Evolutionary conservation across 306 rosid genomes (phyloP).

Genomic region (Cucumis hystrix): DNA sequence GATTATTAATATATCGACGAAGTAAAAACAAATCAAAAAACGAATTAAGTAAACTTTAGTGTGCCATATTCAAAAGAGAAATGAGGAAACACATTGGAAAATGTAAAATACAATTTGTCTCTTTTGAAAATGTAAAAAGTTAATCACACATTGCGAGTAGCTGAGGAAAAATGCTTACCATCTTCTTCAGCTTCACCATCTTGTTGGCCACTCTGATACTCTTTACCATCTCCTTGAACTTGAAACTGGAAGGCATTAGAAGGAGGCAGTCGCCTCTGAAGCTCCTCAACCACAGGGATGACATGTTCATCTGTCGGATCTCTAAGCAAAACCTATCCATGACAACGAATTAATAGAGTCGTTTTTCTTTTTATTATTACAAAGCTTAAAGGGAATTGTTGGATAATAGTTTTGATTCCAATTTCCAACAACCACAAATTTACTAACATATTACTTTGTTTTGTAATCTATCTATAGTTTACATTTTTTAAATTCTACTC

Average conservation of each 20-base stretch:
- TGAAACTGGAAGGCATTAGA: constrained; percentile 8
- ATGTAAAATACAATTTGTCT: not conserved
- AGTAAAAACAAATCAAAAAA: constrained; percentile 7
- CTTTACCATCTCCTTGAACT: constrained; percentile 24
- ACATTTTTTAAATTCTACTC: not conserved
- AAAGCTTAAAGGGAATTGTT: not conserved
- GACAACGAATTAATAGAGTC: not conserved
- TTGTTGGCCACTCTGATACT: constrained; percentile 25
- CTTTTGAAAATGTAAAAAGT: not conserved
- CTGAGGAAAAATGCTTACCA: constrained; percentile 29
- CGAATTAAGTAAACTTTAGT: not conserved
- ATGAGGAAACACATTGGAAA: constrained; percentile 8
- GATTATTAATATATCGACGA: constrained; percentile 16
- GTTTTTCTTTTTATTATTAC: not conserved
- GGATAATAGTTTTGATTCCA: not conserved
- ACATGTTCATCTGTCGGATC: constrained; percentile 73
- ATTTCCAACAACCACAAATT: not conserved
- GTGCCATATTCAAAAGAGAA: not conserved
- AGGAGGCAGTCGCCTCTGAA: constrained; percentile 73
- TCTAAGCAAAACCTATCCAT: constrained; percentile 62
- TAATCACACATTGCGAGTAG: not conserved
- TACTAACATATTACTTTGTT: not conserved
- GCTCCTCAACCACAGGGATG: constrained; percentile 80
- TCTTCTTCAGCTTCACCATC: constrained; percentile 75
- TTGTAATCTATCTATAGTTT: not conserved